Base-by-base conservation (phyloP, 441 rosid genomes). In the Croton laevigatus region DNA sequence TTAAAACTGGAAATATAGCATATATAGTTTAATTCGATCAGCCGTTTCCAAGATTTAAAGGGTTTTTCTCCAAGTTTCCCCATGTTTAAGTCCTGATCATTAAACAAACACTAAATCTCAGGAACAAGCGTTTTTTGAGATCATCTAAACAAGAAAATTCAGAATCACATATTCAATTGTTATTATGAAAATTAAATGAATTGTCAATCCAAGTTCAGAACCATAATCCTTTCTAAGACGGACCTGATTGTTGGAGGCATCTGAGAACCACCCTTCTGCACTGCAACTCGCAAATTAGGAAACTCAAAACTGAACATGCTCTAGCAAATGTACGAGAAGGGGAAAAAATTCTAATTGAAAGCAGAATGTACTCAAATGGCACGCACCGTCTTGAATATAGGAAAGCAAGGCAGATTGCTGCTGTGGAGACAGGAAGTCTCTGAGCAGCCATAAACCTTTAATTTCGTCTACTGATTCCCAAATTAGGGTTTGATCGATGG, bases 191-290 rank as follows among this genome's bases (percentile, higher is more conserved):
- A 14, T 8, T 40, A 40, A 40, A 40, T 5, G 44, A 40, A 40
- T 40, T 40, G 6, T 40, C 44, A 40, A 40, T 40, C 44, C 44
- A 40, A 40, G 44, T 40, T 40, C 44, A 40, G 44, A 40, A 40
- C 44, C 44, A 40, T 8, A 40, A 40, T 40, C 37, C 22, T 37
- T 32, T 22, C 6, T n/a, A 27, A 6, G 23, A 68, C 19, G 67
- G 62, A 90, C 98, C 97, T 93, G 97, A 74, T 93, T 93, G 63
- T 82, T 87, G 71, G 92, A 81, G 7, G 79, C 84, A 75, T 83
- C 86, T 16, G 76, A 66, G 83, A 93, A 89, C 97, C 95, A 90
- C 65, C 97, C 90, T 76, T 90, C 95, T 93, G 83, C 74, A 70
- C 66, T 27, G 32, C 32, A 27, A 27, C 32, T 36, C 70, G 59